Conservation (phyloP, 768 basidiomycete species). For the Mrakia hoshinonis region DNA sequence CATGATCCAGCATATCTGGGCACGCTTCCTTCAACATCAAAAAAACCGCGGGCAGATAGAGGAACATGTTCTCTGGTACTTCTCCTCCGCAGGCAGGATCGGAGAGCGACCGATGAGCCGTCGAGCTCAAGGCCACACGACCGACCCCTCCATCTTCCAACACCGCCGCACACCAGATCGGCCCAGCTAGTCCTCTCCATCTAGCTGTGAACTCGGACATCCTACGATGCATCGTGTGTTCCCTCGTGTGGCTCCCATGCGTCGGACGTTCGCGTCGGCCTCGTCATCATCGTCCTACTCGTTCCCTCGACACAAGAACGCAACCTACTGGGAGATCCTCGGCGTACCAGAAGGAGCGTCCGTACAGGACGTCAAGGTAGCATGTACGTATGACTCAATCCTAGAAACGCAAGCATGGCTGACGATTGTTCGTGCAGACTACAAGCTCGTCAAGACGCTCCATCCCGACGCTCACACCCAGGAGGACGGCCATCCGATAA, state of each 20-base stretch:
- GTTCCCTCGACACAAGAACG: conserved; percentile 4
- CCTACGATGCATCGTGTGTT: neutral
- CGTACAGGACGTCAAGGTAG: conserved; percentile 11
- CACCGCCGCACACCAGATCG: neutral
- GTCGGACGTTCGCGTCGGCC: neutral
- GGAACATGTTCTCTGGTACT: no score
- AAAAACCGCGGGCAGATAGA: no score
- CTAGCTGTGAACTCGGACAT: neutral
- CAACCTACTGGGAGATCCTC: conserved; percentile 25
- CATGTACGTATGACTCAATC: neutral
- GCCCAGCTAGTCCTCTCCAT: neutral
- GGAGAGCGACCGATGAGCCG: no score
- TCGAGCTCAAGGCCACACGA: no score
- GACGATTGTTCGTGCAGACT: neutral
- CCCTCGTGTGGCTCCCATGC: neutral
- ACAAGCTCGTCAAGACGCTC: conserved; percentile 21
- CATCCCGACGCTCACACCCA: conserved; percentile 14
- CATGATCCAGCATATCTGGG: no score
- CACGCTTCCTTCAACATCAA: no score
- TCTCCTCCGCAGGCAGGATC: no score
- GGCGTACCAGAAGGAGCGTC: conserved; percentile 16
- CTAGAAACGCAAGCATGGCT: neutral
- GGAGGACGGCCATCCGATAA: neutral
- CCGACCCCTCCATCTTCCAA: no score
- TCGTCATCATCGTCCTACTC: neutral